These are phyloP conservation scores for Fonsecaea multimorphosa DNA, from an alignment of 2,329 filamentous ascomycete species.

Conservation along the genomic window DNA sequence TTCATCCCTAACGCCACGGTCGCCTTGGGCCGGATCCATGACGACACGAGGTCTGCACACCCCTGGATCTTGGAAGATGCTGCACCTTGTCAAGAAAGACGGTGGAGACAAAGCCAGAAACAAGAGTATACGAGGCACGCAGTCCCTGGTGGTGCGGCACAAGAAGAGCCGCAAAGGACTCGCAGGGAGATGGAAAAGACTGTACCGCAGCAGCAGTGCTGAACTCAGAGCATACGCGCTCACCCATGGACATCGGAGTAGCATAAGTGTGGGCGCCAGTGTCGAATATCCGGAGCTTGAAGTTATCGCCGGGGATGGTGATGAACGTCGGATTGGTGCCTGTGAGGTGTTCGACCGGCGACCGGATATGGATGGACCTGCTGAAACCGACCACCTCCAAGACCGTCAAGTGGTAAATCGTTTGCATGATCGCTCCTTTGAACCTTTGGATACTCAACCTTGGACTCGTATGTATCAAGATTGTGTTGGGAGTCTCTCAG, in stretches of 20 bases:
- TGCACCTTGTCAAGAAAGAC: constrained; percentile 26
- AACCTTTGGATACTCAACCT: constrained; percentile 13
- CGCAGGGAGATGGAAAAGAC: constrained; percentile 28
- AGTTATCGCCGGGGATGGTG: constrained; percentile 32
- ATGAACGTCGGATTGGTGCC: background rate
- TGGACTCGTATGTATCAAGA: constrained; percentile 30
- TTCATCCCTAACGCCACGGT: background rate
- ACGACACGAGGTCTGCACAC: constrained; percentile 11
- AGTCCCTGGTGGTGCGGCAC: background rate
- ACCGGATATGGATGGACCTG: constrained; percentile 11
- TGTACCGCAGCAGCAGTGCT: constrained; percentile 35
- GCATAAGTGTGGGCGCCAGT: constrained; percentile 31
- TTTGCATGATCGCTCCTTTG: background rate
- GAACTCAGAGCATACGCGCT: constrained; percentile 33
- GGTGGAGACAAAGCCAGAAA: constrained; percentile 25
- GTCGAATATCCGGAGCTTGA: constrained; percentile 39
- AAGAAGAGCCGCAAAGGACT: constrained; percentile 27
- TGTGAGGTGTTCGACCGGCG: constrained; percentile 9
- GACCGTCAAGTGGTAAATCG: background rate
- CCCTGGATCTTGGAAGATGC: constrained; percentile 27
- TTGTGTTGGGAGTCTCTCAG: constrained; percentile 35
- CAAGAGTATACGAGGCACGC: constrained; percentile 19
- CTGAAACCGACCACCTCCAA: constrained; percentile 1
- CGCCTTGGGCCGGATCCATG: constrained; percentile 10
- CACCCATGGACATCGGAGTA: constrained; percentile 36